phyloP scores from a whole-genome alignment of 176 grass and related monocot genomes.

The Typha latifolia region DNA sequence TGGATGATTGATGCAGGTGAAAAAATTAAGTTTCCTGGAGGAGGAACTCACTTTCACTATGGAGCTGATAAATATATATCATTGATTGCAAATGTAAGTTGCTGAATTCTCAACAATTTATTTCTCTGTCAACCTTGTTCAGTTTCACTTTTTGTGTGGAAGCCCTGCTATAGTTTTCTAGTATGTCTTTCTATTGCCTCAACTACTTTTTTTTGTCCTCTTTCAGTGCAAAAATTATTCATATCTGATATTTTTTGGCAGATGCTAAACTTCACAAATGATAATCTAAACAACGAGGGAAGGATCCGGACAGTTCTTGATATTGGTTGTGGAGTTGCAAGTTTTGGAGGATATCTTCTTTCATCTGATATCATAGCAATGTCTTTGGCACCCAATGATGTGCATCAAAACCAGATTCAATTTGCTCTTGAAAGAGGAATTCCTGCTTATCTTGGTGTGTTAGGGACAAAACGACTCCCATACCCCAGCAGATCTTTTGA shows the following conservation, averaged over 20 bases:
- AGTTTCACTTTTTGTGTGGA: conserved; percentile 13
- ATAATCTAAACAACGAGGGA: conserved; percentile 82
- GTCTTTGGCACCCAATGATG: conserved; percentile 99
- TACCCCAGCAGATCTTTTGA: conserved; percentile 97
- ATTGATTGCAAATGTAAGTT: conserved; percentile 83
- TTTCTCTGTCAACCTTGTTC: neutral
- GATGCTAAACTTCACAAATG: conserved; percentile 92
- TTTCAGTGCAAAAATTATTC: neutral
- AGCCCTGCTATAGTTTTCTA: conserved; percentile 15
- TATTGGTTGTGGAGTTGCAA: conserved; percentile 97
- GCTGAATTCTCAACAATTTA: neutral
- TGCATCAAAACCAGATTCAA: conserved; percentile 99
- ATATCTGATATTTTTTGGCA: conserved; percentile 11
- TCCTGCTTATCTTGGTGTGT: conserved; percentile 91
- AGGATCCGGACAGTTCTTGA: conserved; percentile 86
- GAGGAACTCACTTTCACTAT: conserved; percentile 96
- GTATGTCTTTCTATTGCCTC: neutral
- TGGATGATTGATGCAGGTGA: conserved; percentile 96
- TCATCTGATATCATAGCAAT: conserved; percentile 84
- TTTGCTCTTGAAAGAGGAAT: conserved; percentile 99
- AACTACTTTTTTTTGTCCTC: neutral
- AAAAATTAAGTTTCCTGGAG: conserved; percentile 91
- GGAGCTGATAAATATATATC: conserved; percentile 96
- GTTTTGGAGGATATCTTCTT: conserved; percentile 95
- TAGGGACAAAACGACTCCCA: conserved; percentile 93